Evolutionary conservation across 371 early-diverging fungal species (phyloP).

Genomic region (Mucor piriformis): DNA sequence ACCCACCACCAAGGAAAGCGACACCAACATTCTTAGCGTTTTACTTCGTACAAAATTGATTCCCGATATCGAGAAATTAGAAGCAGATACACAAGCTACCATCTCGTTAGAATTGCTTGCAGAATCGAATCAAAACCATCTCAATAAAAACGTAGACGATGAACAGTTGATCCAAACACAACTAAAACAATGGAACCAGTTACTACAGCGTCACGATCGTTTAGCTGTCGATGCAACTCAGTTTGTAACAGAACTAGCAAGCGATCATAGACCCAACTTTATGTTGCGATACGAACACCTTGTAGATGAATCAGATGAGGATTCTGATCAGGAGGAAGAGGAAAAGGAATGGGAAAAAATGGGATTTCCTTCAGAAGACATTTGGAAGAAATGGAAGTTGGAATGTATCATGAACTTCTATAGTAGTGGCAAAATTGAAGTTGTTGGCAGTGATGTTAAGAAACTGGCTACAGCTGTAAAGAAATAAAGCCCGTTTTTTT

Average conservation of each 20-base stretch:
- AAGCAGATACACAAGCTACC: slow-evolving; percentile 55
- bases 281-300: slow-evolving; percentile 36
- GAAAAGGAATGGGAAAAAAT: slow-evolving; percentile 46
- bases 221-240: slow-evolving; percentile 38
- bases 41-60: slow-evolving; percentile 66
- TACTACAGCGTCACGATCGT: slow-evolving; percentile 45
- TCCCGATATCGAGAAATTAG: slow-evolving; percentile 65
- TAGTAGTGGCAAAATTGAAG: slow-evolving; percentile 50
- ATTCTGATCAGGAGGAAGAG: slow-evolving; percentile 16
- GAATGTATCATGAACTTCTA: slow-evolving; percentile 53
- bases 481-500: slow-evolving; percentile 10
- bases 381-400: slow-evolving; percentile 51
- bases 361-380: slow-evolving; percentile 45
- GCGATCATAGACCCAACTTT: slow-evolving; percentile 40
- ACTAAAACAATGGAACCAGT: slow-evolving; percentile 38
- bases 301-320: slow-evolving; percentile 33
- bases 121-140: slow-evolving; percentile 1
- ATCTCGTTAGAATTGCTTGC: slow-evolving; percentile 42
- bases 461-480: slow-evolving; percentile 32
- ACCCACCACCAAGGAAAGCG: slow-evolving; percentile 59
- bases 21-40: slow-evolving; percentile 61
- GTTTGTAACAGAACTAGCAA: slow-evolving; percentile 34
- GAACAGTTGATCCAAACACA: slow-evolving; percentile 36
- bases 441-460: slow-evolving; percentile 49
- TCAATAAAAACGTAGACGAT: slow-evolving; percentile 29